Evolutionary conservation across 192 early-diverging fungal species (phyloP), one percentile per base, ranked within the genome.

Genomic region (Glomus cerebriforme): DNA sequence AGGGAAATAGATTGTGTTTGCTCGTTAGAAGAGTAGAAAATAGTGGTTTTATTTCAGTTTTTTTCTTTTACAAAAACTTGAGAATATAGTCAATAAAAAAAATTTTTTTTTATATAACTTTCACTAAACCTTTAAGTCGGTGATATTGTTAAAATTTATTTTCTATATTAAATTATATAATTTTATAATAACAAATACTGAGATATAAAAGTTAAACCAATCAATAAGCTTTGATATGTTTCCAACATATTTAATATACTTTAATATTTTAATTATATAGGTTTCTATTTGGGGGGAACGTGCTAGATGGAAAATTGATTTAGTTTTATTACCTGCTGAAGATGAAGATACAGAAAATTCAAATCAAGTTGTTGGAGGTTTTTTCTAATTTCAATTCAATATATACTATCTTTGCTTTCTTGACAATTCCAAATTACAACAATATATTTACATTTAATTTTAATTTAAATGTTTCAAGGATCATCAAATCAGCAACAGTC

Each of bases 291-390:
- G 63, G 63, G 63, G 63, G n/a, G 63, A 65, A 29, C n/a, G 29
- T 29, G 63, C 63, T 17, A 65, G 63, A 15, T 65, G 63, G 63
- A 65, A 65, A 34, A 65, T 65, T 65, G 63, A 65, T 65, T 29
- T 65, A 65, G 63, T 65, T 13, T 65, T 65, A 8, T 65, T 65
- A 5, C 63, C 63, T 65, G 31, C 39, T 12, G 39, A 43, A 43
- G 39, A 65, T 3, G 63, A 65, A 65, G 63, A 65, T 15, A 29
- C 27, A 29, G 63, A 65, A 15, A 15, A 24, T 29, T 29, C 9
- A 65, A 65, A 65, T 29, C 63, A 29, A 29, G 29, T 29, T n/a
- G 10, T 63, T 29, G 63, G 27, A 65, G 63, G 63, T 65, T 65
- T 43, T 43, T 43, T n/a, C n/a, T 43, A 43, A 43, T 43, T 43